Conservation (phyloP, 1,284 basidiomycete species). For the Xerocomus amazonicus region DNA sequence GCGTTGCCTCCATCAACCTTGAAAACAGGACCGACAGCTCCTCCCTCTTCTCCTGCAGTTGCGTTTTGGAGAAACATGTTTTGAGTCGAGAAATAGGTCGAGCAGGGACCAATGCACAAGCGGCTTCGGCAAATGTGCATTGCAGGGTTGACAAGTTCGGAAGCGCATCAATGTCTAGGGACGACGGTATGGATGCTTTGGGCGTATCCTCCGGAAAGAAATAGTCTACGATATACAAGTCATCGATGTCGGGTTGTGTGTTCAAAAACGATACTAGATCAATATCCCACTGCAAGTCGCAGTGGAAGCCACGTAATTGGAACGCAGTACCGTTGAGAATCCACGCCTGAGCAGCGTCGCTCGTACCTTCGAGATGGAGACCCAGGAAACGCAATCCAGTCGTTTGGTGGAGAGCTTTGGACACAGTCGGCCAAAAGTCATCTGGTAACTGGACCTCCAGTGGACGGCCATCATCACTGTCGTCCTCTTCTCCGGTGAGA, state of each 20-base stretch:
- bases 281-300: constrained; percentile 60
- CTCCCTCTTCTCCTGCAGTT: constrained; percentile 42
- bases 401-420: constrained; percentile 44
- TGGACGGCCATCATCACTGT: not conserved
- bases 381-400: constrained; percentile 49
- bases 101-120: constrained; percentile 48
- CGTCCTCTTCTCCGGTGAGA: constrained; percentile 25
- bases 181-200: constrained; percentile 8
- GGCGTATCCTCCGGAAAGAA: constrained; percentile 27
- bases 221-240: constrained; percentile 60
- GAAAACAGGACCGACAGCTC: constrained; percentile 49
- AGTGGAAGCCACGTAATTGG: constrained; percentile 54
- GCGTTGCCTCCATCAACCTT: constrained; percentile 42
- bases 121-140: constrained; percentile 65
- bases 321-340: constrained; percentile 48
- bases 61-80: constrained; percentile 62
- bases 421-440: constrained; percentile 49
- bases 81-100: constrained; percentile 58
- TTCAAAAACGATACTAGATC: constrained; percentile 54
- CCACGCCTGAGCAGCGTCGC: constrained; percentile 48
- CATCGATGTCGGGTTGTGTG: constrained; percentile 45
- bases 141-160: constrained; percentile 51
- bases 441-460: constrained; percentile 26
- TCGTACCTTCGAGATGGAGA: constrained; percentile 35
- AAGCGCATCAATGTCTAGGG: constrained; percentile 37